Evolutionary conservation across 1,139 yeast genomes (phyloP).

Genomic region (Scheffersomyces stambukii): DNA sequence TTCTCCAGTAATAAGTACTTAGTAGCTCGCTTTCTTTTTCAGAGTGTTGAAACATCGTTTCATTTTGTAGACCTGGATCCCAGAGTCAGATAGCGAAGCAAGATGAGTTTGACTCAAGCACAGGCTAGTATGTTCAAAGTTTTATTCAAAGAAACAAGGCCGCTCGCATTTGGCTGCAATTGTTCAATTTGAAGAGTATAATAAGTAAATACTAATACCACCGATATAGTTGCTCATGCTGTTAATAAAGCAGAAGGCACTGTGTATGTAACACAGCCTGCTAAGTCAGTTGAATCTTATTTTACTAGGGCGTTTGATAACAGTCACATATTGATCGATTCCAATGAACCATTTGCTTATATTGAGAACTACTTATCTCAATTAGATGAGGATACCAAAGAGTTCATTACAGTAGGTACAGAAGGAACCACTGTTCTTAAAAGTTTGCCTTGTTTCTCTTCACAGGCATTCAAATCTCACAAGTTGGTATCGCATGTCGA

Average conservation of each 20-base stretch:
- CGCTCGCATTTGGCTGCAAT: neutral
- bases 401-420: slow-evolving; percentile 48
- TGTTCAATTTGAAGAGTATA: too few species aligned
- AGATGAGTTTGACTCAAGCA: slow-evolving; percentile 12
- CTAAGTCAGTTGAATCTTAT: slow-evolving; percentile 39
- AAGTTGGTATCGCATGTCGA: slow-evolving; percentile 62
- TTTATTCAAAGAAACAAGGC: too few species aligned
- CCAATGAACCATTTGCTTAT: slow-evolving; percentile 52
- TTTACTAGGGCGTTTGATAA: slow-evolving; percentile 21
- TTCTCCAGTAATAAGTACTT: too few species aligned
- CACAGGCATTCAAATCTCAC: slow-evolving; percentile 30
- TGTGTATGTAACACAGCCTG: slow-evolving; percentile 41
- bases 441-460: slow-evolving; percentile 53
- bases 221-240: slow-evolving; percentile 13
- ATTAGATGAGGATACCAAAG: slow-evolving; percentile 13
- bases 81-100: too few species aligned
- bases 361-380: slow-evolving; percentile 30
- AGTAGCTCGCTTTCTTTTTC: neutral
- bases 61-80: too few species aligned
- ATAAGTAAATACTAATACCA: neutral
- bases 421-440: slow-evolving; percentile 50
- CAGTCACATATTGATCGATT: slow-evolving; percentile 34
- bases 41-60: too few species aligned
- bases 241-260: slow-evolving; percentile 23
- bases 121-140: too few species aligned